Evolutionary conservation across 257 asterid species (phyloP).

Genomic region (Echites panduratus): DNA sequence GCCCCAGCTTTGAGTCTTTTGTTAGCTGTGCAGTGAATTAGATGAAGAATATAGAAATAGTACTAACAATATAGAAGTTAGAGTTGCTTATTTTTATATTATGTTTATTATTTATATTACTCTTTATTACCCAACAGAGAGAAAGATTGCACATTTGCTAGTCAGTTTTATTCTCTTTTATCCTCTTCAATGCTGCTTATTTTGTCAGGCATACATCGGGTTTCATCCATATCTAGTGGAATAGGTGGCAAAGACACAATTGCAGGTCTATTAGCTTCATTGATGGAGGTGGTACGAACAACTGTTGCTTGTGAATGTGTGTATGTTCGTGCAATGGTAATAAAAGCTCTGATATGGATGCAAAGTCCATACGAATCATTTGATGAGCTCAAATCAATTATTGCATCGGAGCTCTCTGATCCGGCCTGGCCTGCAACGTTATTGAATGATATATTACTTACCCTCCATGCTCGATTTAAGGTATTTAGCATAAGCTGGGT

Average conservation of each 20-base stretch:
- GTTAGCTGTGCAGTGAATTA: not conserved
- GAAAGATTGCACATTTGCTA: not conserved
- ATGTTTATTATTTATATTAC: not conserved
- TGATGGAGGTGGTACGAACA: constrained; percentile 97
- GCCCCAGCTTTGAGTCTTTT: not conserved
- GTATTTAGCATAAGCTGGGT: constrained; percentile 29
- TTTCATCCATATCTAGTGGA: constrained; percentile 65
- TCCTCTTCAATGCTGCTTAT: constrained; percentile 10
- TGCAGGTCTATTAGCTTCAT: constrained; percentile 86
- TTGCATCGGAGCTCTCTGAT: constrained; percentile 94
- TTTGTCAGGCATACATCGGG: constrained; percentile 59
- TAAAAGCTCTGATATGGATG: constrained; percentile 98
- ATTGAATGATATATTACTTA: constrained; percentile 78
- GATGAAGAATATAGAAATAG: not conserved
- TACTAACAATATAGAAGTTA: not conserved
- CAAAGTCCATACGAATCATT: constrained; percentile 96
- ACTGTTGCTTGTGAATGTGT: constrained; percentile 99
- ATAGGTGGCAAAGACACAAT: constrained; percentile 76
- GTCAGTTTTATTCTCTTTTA: not conserved
- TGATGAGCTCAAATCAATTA: constrained; percentile 91
- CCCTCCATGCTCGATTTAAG: constrained; percentile 99
- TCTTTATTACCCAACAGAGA: not conserved
- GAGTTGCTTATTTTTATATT: not conserved
- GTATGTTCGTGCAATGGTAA: constrained; percentile 97
- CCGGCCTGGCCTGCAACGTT: constrained; percentile 95